Evolutionary conservation across 78 protist genomes (phyloP), one percentile per base, ranked within the genome.

Genomic region (Dictyostelium purpureum): DNA sequence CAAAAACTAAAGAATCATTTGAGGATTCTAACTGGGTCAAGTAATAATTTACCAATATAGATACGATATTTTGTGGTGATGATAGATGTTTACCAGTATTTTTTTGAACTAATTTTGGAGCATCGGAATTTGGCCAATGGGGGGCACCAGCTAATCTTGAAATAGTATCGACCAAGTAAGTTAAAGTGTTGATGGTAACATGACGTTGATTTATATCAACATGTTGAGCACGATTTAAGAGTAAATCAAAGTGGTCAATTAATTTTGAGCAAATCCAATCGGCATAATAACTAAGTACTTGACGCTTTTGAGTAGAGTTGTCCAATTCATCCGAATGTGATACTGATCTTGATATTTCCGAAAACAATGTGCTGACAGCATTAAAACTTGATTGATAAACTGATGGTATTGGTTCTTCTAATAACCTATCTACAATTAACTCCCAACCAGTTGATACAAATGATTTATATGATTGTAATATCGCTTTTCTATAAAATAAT

Each of bases 361-460:
- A 73, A 49, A 73, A 85, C 7, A 85, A 79, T 19, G 74, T 73
- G 2, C 74, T 56, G 7, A 85, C 54, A 11, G 92, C 80, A 45
- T 65, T 70, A 63, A 85, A 85, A 9, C 81, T 66, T 14, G 82
- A 31, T 47, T 56, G 74, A 28, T 85, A 85, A 6, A 85, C 92
- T 5, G 54, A 4, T 16, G 92, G 82, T 37, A 43, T 31, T 12
- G 40, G 80, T 37, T 85, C 92, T 6, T 85, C 92, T 14, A 85
- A 33, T 9, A 85, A 28, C 2, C 82, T 12, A 24, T 85, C 92
- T 1, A 85, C 82, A 1, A 85, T 59, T 67, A 85, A 77, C 4
- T 85, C 92, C 92, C 92, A 85, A 18, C 92, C 92, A 5, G 92
- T 85, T 14, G 76, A 37, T 14, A 85, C 76, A 57, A 85, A 85